phyloP scores from a whole-genome alignment of 371 early-diverging fungal species.

The Smittium mucronatum region DNA sequence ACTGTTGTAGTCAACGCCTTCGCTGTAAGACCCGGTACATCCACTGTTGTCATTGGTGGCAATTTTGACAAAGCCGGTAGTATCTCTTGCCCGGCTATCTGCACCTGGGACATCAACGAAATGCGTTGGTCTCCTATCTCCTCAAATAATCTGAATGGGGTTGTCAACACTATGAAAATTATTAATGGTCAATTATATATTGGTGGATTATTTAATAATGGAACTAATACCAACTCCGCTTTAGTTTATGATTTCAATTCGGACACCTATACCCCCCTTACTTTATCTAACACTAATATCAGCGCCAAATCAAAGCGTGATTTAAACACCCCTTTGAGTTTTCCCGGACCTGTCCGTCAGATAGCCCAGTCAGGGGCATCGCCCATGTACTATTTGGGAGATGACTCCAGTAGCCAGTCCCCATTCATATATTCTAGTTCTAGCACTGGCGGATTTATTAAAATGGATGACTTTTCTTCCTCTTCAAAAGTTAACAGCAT shows the following conservation, averaged over 20 bases:
- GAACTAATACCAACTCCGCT: slow-evolving; percentile 12
- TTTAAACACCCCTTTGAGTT: background rate
- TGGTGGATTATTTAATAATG: slow-evolving; percentile 21
- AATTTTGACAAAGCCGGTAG: slow-evolving; percentile 28
- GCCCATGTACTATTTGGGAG: slow-evolving; percentile 1
- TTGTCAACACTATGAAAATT: slow-evolving; percentile 25
- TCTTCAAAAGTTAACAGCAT: slow-evolving; percentile 1
- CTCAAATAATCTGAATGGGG: slow-evolving; percentile 17
- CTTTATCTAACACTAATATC: background rate
- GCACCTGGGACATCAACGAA: slow-evolving; percentile 29
- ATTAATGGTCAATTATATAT: slow-evolving; percentile 16
- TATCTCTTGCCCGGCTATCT: slow-evolving; percentile 25
- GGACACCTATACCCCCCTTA: slow-evolving; percentile 11
- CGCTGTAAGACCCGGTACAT: slow-evolving; percentile 24
- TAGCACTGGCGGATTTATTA: background rate
- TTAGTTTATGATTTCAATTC: slow-evolving; percentile 21
- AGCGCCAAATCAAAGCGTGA: slow-evolving; percentile 15
- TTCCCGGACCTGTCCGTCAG: slow-evolving; percentile 24
- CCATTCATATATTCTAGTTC: background rate
- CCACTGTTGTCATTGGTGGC: slow-evolving; percentile 32
- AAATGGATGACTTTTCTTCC: background rate
- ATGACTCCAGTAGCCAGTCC: too few species aligned
- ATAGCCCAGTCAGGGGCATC: slow-evolving; percentile 15
- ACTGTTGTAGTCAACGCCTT: slow-evolving; percentile 25
- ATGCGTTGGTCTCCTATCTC: slow-evolving; percentile 31